Evolutionary conservation across 495 filamentous ascomycete species (phyloP), one percentile per base, ranked within the genome.

Genomic region (Xanthoparmelia taractica): DNA sequence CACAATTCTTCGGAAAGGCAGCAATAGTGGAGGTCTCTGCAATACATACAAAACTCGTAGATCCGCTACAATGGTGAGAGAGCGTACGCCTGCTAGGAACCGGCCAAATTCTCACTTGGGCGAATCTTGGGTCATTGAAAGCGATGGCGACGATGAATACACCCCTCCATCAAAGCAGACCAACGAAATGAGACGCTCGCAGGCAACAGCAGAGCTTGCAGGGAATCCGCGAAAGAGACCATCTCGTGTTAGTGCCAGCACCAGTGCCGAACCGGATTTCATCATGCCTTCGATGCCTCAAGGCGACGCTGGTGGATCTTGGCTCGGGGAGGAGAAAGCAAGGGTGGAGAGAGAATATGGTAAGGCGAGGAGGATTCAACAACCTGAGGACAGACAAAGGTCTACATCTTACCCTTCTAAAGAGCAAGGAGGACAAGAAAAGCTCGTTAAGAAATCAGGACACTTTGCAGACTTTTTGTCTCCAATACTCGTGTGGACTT

Each of bases 261-360:
- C 67, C 3, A 66, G 59, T 57, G 54, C 61, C 18, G 78, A 78
- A 61, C 78, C 78, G 27, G 74, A 78, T 47, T 65, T 82, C 45
- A 72, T 80, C 29, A 81, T 81, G 77, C 80, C 80, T 29, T 74
- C 75, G 0, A 69, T 80, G 61, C 62, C 71, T 60, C 45, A 72
- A 41, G 69, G 71, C 41, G 67, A 55, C n/a, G 58, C 75, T 27
- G 71, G 73, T 57, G 70, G 66, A 12, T 75, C 72, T 20, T 71
- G 70, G 68, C 52, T 65, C 20, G 67, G 69, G 10, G 63, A 66
- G n/a, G 57, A 67, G 23, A 68, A 58, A 60, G 41, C 38, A 31
- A 55, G 57, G 27, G 63, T 67, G 6, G 54, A 60, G 29, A 48
- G 52, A 25, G 67, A 57, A 45, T 23, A 58, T 13, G 59, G 34